Evolutionary conservation across 805 yeast genomes (phyloP).

Genomic region (Metschnikowia vanudenii): DNA sequence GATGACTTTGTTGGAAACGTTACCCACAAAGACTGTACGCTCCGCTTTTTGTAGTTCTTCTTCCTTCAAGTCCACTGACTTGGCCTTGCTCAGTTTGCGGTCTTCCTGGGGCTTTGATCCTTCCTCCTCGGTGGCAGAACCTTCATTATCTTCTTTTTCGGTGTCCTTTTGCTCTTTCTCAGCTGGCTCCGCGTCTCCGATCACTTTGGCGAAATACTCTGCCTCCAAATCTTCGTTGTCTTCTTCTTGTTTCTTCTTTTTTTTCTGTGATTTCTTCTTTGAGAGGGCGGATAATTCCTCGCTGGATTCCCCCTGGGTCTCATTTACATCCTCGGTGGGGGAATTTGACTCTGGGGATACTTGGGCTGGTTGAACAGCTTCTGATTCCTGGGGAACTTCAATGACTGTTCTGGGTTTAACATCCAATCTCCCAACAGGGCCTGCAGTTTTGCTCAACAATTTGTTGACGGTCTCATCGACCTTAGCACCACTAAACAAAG

Average conservation of each 20-base stretch:
- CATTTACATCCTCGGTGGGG: background rate
- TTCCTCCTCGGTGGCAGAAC: slow-evolving; percentile 23
- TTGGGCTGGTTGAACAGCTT: slow-evolving; percentile 8
- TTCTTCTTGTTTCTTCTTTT: slow-evolving; percentile 3
- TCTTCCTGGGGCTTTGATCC: slow-evolving; percentile 23
- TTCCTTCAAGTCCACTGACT: slow-evolving; percentile 58
- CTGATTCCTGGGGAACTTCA: slow-evolving; percentile 20
- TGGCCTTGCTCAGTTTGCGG: slow-evolving; percentile 34
- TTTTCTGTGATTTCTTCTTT: slow-evolving; percentile 5
- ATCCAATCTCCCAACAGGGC: slow-evolving; percentile 46
- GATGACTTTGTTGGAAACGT: slow-evolving; percentile 65
- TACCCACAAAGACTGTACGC: slow-evolving; percentile 85
- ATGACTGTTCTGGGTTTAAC: slow-evolving; percentile 33
- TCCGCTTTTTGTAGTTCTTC: slow-evolving; percentile 80
- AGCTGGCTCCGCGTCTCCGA: slow-evolving; percentile 42
- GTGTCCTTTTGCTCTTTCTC: slow-evolving; percentile 5
- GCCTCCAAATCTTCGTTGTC: slow-evolving; percentile 14
- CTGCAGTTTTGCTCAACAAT: slow-evolving; percentile 34
- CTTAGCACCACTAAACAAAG: slow-evolving; percentile 32
- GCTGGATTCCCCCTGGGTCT: slow-evolving; percentile 6
- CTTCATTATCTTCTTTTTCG: slow-evolving; percentile 35
- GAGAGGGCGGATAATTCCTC: background rate
- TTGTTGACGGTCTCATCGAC: slow-evolving; percentile 30
- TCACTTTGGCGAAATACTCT: slow-evolving; percentile 17
- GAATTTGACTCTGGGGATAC: slow-evolving; percentile 17